These are phyloP conservation scores for Pseudocercospora macadamiae DNA, from an alignment of 2,329 filamentous ascomycete species.

Conservation along the genomic window DNA sequence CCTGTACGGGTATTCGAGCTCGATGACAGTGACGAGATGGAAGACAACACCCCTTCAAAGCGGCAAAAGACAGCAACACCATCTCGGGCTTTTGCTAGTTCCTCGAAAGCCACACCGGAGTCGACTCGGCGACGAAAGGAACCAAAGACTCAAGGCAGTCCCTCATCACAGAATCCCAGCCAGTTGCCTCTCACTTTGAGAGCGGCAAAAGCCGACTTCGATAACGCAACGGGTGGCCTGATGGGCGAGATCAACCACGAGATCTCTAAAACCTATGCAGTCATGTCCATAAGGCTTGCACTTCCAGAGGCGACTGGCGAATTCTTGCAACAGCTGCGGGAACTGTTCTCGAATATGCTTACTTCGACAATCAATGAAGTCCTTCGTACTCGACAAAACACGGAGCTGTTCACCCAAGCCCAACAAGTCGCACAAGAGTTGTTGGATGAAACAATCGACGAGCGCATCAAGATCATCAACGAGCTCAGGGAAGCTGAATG, in stretches of 20 bases:
- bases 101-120: background rate
- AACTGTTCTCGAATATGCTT: slow-evolving; percentile 31
- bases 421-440: slow-evolving; percentile 34
- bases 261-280: background rate
- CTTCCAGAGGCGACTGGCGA: background rate
- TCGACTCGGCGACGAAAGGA: background rate
- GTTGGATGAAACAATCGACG: slow-evolving; percentile 32
- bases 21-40: slow-evolving; percentile 25
- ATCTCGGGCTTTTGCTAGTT: background rate
- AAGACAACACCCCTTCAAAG: slow-evolving; percentile 29
- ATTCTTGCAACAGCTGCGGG: slow-evolving; percentile 34
- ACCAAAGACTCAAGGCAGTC: background rate
- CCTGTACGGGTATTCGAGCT: slow-evolving; percentile 23
- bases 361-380: slow-evolving; percentile 22
- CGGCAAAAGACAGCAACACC: slow-evolving; percentile 28
- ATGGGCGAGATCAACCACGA: background rate
- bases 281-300: background rate
- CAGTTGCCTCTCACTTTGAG: slow-evolving; percentile 38
- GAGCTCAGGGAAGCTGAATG: slow-evolving; percentile 38
- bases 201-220: slow-evolving; percentile 33
- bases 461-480: slow-evolving; percentile 28
- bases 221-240: slow-evolving; percentile 31
- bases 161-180: slow-evolving; percentile 28
- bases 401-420: slow-evolving; percentile 35
- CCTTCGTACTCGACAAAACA: slow-evolving; percentile 37